These are phyloP conservation scores for Uronychia binucleata DNA, from an alignment of 73 alveolate species.

Conservation along the genomic window DNA sequence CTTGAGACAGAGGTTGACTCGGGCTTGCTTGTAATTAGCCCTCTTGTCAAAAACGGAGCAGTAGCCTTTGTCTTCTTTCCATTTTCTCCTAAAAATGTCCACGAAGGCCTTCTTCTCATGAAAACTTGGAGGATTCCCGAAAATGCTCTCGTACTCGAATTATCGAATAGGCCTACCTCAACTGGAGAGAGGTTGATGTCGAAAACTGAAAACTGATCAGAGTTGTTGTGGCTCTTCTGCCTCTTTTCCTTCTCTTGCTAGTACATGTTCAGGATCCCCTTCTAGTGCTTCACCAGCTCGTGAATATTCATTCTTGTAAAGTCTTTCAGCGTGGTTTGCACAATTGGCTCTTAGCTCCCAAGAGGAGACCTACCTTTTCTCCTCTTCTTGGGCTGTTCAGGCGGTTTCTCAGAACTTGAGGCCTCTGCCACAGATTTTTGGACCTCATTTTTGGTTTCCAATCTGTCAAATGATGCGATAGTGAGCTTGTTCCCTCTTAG, in stretches of 20 bases:
- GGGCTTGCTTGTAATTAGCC: background rate
- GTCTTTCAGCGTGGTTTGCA: background rate
- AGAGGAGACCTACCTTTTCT: background rate
- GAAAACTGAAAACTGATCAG: background rate
- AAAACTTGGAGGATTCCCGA: slow-evolving; percentile 41
- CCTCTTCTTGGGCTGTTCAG: background rate
- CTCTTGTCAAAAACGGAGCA: slow-evolving; percentile 53
- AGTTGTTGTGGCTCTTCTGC: background rate
- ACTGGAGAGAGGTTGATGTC: background rate
- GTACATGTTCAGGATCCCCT: slow-evolving; percentile 38
- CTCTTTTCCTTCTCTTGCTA: background rate
- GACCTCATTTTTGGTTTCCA: no score
- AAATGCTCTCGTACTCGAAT: slow-evolving; percentile 45
- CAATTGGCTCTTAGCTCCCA: background rate
- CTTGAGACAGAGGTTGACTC: no score
- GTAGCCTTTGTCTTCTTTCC: slow-evolving; percentile 68
- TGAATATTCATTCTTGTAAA: slow-evolving; percentile 25
- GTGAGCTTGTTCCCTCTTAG: background rate
- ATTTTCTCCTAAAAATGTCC: slow-evolving; percentile 54
- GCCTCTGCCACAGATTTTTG: no score
- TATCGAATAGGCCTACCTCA: background rate
- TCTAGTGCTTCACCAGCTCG: slow-evolving; percentile 38
- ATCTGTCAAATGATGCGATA: background rate
- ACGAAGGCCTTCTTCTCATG: slow-evolving; percentile 62
- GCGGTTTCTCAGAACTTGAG: no score